These are phyloP conservation scores for Plenodomus tracheiphilus DNA, from an alignment of 2,329 filamentous ascomycete species.

Conservation along the genomic window DNA sequence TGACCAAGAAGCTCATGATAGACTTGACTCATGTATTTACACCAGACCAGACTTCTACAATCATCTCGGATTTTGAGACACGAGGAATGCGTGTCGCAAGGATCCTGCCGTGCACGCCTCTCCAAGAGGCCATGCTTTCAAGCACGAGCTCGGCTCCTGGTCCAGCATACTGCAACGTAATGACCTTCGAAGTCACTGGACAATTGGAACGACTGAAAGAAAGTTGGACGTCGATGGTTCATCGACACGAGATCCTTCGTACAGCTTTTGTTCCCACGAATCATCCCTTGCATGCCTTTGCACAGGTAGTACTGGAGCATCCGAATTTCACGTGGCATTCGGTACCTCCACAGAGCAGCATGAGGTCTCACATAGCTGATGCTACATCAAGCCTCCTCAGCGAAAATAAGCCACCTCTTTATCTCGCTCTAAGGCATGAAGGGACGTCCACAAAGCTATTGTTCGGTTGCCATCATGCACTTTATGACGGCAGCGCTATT, in stretches of 20 bases:
- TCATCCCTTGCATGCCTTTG: constrained; percentile 63
- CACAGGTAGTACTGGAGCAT: constrained; percentile 68
- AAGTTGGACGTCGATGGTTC: constrained; percentile 66
- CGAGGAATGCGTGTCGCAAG: constrained; percentile 49
- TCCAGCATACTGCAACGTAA: constrained; percentile 71
- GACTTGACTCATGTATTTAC: constrained; percentile 17
- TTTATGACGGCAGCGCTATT: constrained; percentile 86
- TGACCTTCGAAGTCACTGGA: constrained; percentile 63
- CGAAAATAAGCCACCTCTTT: constrained; percentile 39
- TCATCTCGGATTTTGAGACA: constrained; percentile 15
- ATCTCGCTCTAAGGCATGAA: constrained; percentile 31
- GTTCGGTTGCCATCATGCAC: constrained; percentile 73
- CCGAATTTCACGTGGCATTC: constrained; percentile 50
- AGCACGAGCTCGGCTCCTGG: constrained; percentile 51
- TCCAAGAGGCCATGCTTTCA: constrained; percentile 87
- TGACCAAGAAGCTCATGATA: neutral
- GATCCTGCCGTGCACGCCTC: constrained; percentile 78
- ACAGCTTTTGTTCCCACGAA: constrained; percentile 74
- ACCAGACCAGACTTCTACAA: constrained; percentile 12
- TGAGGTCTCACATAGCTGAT: constrained; percentile 47
- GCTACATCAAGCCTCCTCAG: constrained; percentile 56
- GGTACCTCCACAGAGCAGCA: constrained; percentile 13
- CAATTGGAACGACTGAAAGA: constrained; percentile 55
- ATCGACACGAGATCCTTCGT: constrained; percentile 74
- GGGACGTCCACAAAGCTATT: constrained; percentile 41